Base-by-base conservation (phyloP, 371 early-diverging fungal genomes). In the Rhizopus stolonifer region DNA sequence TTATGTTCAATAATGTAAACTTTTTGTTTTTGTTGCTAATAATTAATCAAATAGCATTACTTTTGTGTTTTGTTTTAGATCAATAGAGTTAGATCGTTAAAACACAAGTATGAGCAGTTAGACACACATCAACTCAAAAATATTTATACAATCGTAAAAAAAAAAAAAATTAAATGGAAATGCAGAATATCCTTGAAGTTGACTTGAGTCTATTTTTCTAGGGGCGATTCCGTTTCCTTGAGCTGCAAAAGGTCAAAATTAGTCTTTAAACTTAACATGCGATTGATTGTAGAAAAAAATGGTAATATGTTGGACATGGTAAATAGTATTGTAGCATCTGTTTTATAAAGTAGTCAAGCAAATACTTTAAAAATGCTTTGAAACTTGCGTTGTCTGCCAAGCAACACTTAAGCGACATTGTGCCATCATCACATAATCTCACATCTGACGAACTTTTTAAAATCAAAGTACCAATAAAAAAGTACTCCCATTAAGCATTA, bases 401-500 rank as follows among this genome's bases (percentile, higher is more conserved):
- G 22, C 44, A 43, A 22, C 52, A 51, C 21, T 31, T 51, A 15
- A 51, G 43, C 32, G 19, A 4, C 6, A 3, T 32, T 21, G 29
- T 40, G 0, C 31, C 52, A 22, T 42, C 32, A 13, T 18, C 21
- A n/a, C 44, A 21, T 23, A 50, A 26, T 29, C 23, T 40, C 13
- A 40, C 40, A 9, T 18, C 50, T 0, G 26, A 50, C 25, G 18
- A 50, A 40, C 3, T 50, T 13, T 2, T 19, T 9, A 17, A 4
- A 1, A 50, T 50, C 14, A 50, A 50, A 40, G 40, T 40, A 3
- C 43, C 52, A 2, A 52, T n/a, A n/a, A n/a, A n/a, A n/a, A n/a
- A n/a, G n/a, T n/a, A n/a, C n/a, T n/a, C n/a, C n/a, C n/a, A n/a
- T n/a, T n/a, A n/a, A n/a, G n/a, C n/a, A n/a, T n/a, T n/a, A n/a